These are phyloP conservation scores for Aspergillus sp. DNA, from an alignment of 2,329 filamentous ascomycete species.

Conservation along the genomic window DNA sequence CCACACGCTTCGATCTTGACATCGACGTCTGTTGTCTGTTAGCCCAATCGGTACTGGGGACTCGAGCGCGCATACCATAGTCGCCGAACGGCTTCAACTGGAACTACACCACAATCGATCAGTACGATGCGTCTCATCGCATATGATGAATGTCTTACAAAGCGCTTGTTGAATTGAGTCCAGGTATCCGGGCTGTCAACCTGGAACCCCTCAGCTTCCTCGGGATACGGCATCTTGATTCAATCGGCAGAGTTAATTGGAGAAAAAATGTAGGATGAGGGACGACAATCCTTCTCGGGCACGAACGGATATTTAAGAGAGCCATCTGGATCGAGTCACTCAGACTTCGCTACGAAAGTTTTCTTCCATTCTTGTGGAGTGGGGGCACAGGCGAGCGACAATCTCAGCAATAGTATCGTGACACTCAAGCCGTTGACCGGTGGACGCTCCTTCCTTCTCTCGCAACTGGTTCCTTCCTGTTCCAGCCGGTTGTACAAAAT, in stretches of 20 bases:
- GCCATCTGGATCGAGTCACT: neutral
- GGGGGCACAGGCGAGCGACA: constrained; percentile 1
- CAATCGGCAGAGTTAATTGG: neutral
- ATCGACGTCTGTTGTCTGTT: constrained; percentile 67
- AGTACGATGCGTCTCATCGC: neutral
- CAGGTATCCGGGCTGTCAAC: constrained; percentile 70
- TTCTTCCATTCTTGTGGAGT: constrained; percentile 1
- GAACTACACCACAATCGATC: constrained; percentile 56
- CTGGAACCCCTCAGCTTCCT: constrained; percentile 53
- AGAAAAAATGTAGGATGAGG: neutral
- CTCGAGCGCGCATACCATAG: constrained; percentile 48
- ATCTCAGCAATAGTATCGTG: neutral
- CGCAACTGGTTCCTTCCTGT: neutral
- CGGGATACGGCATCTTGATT: constrained; percentile 49
- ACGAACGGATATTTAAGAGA: neutral
- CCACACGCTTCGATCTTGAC: constrained; percentile 84
- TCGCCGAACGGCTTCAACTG: constrained; percentile 84
- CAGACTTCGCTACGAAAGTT: neutral
- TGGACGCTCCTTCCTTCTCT: neutral
- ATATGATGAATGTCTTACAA: constrained; percentile 43
- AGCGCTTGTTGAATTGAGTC: constrained; percentile 61
- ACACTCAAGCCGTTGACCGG: neutral
- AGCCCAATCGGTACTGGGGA: neutral
- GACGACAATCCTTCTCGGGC: neutral
- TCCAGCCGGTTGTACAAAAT: neutral